A percentile compares a stretch with the other conserved stretches of the same genome.
These are phyloP conservation scores for Parietichytrium sp. DNA, from an alignment of 108 stramenopile genomes.

Conservation along the genomic window DNA sequence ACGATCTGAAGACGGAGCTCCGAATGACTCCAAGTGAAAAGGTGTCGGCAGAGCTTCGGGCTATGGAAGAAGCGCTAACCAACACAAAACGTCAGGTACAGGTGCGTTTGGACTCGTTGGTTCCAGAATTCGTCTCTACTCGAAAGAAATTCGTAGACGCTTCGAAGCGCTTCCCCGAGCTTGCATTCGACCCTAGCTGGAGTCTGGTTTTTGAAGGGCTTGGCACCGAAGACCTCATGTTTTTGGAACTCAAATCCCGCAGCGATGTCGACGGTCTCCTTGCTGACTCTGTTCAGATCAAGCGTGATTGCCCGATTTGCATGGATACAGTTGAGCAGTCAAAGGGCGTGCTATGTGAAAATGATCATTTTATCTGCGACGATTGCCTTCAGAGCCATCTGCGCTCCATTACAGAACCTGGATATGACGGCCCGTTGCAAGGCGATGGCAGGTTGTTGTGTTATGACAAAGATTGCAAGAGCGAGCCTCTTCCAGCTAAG, in stretches of 20 bases:
- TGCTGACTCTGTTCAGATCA: background rate
- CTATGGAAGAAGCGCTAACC: too few species aligned
- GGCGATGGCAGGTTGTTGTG: background rate
- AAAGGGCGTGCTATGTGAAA: background rate
- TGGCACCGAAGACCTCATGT: background rate
- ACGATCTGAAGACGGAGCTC: too few species aligned
- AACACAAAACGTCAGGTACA: too few species aligned
- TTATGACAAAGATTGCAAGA: background rate
- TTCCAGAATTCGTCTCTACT: too few species aligned
- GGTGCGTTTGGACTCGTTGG: too few species aligned
- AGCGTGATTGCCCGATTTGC: background rate
- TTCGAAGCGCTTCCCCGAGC: background rate
- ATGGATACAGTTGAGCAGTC: background rate
- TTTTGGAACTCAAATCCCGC: background rate
- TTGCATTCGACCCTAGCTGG: background rate
- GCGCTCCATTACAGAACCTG: background rate
- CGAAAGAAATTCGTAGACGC: too few species aligned
- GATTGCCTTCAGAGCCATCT: background rate
- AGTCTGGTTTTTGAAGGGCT: background rate
- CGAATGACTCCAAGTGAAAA: too few species aligned
- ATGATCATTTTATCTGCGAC: background rate
- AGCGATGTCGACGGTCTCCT: too few species aligned
- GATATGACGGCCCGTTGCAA: conserved; percentile 6
- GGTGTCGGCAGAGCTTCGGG: too few species aligned
- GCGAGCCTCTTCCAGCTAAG: background rate